phyloP scores from a whole-genome alignment of 139 green algal species.

The Pseudopediastrum boryanum region DNA sequence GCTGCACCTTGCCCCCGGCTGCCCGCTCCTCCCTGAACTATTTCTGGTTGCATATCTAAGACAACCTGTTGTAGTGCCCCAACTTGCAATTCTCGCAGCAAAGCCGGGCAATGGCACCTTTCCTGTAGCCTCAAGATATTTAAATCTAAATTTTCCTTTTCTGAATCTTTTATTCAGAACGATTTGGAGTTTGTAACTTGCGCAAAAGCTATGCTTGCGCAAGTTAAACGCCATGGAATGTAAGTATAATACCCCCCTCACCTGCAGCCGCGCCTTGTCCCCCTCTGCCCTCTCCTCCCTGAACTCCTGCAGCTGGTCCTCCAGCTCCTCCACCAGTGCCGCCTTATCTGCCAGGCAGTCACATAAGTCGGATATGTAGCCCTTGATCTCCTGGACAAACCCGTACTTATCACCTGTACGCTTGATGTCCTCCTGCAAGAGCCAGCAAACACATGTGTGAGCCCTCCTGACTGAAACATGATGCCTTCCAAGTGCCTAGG shows the following conservation, averaged over 20 bases:
- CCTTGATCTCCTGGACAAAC: constrained; percentile 73
- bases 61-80: too few relatives aligned
- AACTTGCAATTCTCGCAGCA: too few relatives aligned
- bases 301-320: constrained; percentile 14
- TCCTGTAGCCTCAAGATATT: too few relatives aligned
- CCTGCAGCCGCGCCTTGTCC: constrained; percentile 19
- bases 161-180: too few relatives aligned
- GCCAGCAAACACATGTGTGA: too few relatives aligned
- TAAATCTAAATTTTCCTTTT: too few relatives aligned
- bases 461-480: too few relatives aligned
- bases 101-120: too few relatives aligned
- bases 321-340: constrained; percentile 50
- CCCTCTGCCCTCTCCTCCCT: constrained; percentile 30
- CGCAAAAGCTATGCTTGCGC: neutral
- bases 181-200: too few relatives aligned
- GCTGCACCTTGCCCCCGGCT: constrained; percentile 11
- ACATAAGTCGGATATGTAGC: constrained; percentile 87
- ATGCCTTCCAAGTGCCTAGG: too few relatives aligned
- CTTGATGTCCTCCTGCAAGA: constrained; percentile 39
- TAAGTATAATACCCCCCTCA: neutral
- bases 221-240: neutral
- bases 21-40: constrained; percentile 35
- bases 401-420: constrained; percentile 57
- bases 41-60: too few relatives aligned
- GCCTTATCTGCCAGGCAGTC: constrained; percentile 87